A percentile compares a stretch with the other conserved stretches of the same genome.
Conservation (phyloP, 352 stramenopile species). For the Phytophthora citricola region DNA sequence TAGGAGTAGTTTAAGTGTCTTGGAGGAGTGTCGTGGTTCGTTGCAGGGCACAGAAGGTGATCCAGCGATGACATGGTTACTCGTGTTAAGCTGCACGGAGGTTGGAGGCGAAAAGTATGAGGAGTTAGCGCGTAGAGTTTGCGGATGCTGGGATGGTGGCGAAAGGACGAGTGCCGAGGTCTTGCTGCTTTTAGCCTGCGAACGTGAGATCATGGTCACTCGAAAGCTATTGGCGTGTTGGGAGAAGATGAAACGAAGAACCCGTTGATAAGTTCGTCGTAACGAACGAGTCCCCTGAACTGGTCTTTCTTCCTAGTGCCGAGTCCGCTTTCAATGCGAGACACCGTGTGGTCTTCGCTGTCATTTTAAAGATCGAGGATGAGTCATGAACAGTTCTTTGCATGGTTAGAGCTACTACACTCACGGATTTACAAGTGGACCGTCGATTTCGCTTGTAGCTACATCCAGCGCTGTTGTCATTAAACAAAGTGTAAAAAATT, state of each 20-base stretch:
- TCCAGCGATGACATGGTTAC: constrained; percentile 28
- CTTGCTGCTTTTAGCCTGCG: constrained; percentile 1
- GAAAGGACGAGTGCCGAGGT: background rate
- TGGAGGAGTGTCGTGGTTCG: no score
- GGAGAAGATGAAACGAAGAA: constrained; percentile 34
- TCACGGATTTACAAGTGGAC: no score
- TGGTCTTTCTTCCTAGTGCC: background rate
- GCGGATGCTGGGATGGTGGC: constrained; percentile 4
- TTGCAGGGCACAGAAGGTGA: constrained; percentile 16
- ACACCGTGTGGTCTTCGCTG: no score
- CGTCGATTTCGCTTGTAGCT: no score
- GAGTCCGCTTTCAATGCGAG: background rate
- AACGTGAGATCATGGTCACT: constrained; percentile 25
- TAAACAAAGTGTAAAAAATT: no score
- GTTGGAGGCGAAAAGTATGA: constrained; percentile 2
- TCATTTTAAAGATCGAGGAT: no score
- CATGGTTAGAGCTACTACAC: no score
- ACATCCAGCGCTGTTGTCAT: background rate
- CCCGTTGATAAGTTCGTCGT: constrained; percentile 32
- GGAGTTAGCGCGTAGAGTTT: background rate
- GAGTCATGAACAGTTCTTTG: no score
- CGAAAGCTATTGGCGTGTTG: constrained; percentile 9
- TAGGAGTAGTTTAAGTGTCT: background rate
- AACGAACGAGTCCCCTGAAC: constrained; percentile 7
- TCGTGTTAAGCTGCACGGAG: background rate